A percentile compares a stretch with the other conserved stretches of the same genome.
Evolutionary conservation across 1,139 yeast genomes (phyloP).

Genomic region (Saccharomyces hybrid): DNA sequence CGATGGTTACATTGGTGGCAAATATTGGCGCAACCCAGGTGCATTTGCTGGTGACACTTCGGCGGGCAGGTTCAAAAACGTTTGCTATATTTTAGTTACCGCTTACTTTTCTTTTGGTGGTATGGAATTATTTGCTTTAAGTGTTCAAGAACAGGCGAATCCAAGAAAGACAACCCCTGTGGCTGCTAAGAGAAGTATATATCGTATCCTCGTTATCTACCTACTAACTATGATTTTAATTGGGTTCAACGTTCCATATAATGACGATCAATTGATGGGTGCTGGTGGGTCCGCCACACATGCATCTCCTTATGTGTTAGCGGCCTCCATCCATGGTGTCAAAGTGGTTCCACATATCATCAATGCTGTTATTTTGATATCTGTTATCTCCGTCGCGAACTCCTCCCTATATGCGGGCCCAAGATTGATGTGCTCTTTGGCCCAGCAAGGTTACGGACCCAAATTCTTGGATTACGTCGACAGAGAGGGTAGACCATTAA

Average conservation of each 20-base stretch:
- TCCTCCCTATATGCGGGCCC: slow-evolving; percentile 53
- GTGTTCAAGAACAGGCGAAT: slow-evolving; percentile 77
- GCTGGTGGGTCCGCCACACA: slow-evolving; percentile 36
- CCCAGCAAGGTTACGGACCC: slow-evolving; percentile 58
- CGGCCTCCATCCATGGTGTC: slow-evolving; percentile 57
- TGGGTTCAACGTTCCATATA: slow-evolving; percentile 59
- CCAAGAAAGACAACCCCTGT: slow-evolving; percentile 64
- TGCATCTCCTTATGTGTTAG: slow-evolving; percentile 67
- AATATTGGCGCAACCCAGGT: slow-evolving; percentile 53
- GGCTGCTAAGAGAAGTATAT: slow-evolving; percentile 56
- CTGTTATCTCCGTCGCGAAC: slow-evolving; percentile 43
- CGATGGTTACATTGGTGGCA: slow-evolving; percentile 52
- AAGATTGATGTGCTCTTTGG: slow-evolving; percentile 52
- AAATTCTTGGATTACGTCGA: slow-evolving; percentile 44
- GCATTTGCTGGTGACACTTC: slow-evolving; percentile 33
- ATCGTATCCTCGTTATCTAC: slow-evolving; percentile 59
- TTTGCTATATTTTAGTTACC: slow-evolving; percentile 67
- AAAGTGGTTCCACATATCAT: slow-evolving; percentile 46
- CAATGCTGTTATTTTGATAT: slow-evolving; percentile 42
- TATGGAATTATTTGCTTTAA: slow-evolving; percentile 71
- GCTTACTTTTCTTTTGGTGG: slow-evolving; percentile 85
- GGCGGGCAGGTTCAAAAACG: slow-evolving; percentile 51
- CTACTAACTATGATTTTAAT: slow-evolving; percentile 50
- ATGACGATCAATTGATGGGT: slow-evolving; percentile 40
- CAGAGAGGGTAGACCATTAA: slow-evolving; percentile 54